These are phyloP conservation scores for Spiraea crenata DNA, from an alignment of 331 rosid species.

Conservation along the genomic window DNA sequence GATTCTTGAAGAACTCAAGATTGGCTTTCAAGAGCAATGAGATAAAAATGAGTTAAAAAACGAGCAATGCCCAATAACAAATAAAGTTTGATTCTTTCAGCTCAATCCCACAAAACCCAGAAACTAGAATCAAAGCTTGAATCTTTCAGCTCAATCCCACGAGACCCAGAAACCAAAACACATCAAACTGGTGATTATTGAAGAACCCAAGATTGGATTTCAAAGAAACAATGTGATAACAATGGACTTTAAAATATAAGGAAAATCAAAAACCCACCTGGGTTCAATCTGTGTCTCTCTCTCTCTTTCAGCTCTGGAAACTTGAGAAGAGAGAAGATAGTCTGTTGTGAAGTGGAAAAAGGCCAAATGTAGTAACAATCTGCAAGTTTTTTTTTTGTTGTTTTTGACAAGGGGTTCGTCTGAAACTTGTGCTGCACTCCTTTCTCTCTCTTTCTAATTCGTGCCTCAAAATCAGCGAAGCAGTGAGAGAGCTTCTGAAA, in stretches of 20 bases:
- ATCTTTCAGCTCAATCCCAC: slow-evolving; percentile 14
- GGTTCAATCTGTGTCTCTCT: slow-evolving; percentile 24
- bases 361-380: slow-evolving; percentile 42
- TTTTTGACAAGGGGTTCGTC: slow-evolving; percentile 28
- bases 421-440: slow-evolving; percentile 61
- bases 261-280: slow-evolving; percentile 41
- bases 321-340: slow-evolving; percentile 30
- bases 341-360: slow-evolving; percentile 17
- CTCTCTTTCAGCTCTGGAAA: slow-evolving; percentile 30
- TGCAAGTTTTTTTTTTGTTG: background rate
- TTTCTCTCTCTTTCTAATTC: slow-evolving; percentile 29
- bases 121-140: slow-evolving; percentile 14
- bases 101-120: slow-evolving; percentile 15
- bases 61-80: slow-evolving; percentile 13
- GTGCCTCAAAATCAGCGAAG: slow-evolving; percentile 96
- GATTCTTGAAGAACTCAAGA: no score
- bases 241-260: background rate
- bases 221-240: background rate
- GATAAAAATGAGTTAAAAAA: background rate
- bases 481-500: slow-evolving; percentile 88
- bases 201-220: slow-evolving; percentile 14
- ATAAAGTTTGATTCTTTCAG: slow-evolving; percentile 15
- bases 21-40: no score
- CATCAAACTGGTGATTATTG: slow-evolving; percentile 4
- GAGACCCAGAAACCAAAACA: slow-evolving; percentile 20